These are phyloP conservation scores for Fusarium vanettenii DNA, from an alignment of 2,329 filamentous ascomycete genomes.

Conservation along the genomic window DNA sequence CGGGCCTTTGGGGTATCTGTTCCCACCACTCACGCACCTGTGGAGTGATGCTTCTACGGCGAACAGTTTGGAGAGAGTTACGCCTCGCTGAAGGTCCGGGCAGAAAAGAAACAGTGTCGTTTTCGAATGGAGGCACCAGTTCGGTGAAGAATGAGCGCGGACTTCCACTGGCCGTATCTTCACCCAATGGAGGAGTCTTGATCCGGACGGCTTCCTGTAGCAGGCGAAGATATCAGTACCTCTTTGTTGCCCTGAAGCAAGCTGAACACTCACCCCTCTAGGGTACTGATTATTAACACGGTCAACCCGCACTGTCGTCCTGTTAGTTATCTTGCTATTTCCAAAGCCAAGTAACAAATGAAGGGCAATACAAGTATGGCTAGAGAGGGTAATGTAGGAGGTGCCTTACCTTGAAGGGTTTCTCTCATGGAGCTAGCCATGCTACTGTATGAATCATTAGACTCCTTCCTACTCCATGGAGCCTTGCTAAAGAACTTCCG, in stretches of 20 bases:
- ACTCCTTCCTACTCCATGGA: conserved; percentile 55
- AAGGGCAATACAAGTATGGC: conserved; percentile 3
- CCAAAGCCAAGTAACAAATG: not conserved
- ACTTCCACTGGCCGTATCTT: conserved; percentile 51
- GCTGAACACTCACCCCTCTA: conserved; percentile 45
- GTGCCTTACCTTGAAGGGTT: conserved; percentile 52
- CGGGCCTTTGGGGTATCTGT: conserved; percentile 37
- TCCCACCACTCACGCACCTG: conserved; percentile 53
- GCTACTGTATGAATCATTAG: conserved; percentile 51
- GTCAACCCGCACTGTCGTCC: conserved; percentile 12
- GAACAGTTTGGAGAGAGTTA: conserved; percentile 31
- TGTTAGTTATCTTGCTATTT: conserved; percentile 7
- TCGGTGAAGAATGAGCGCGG: conserved; percentile 59
- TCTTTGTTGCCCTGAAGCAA: not conserved
- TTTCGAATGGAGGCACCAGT: conserved; percentile 46
- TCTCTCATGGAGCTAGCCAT: conserved; percentile 57
- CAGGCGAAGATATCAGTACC: conserved; percentile 17
- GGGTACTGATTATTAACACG: conserved; percentile 45
- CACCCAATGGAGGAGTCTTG: conserved; percentile 58
- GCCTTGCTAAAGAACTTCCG: conserved; percentile 55
- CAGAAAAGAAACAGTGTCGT: not conserved
- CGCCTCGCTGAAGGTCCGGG: conserved; percentile 7
- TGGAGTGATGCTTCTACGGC: conserved; percentile 37
- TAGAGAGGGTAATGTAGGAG: conserved; percentile 45
- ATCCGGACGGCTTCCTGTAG: conserved; percentile 61